A percentile compares a stretch with the other conserved stretches of the same genome.
phyloP scores from a whole-genome alignment of 441 rosid species.

The Pelargonium citronellum region DNA sequence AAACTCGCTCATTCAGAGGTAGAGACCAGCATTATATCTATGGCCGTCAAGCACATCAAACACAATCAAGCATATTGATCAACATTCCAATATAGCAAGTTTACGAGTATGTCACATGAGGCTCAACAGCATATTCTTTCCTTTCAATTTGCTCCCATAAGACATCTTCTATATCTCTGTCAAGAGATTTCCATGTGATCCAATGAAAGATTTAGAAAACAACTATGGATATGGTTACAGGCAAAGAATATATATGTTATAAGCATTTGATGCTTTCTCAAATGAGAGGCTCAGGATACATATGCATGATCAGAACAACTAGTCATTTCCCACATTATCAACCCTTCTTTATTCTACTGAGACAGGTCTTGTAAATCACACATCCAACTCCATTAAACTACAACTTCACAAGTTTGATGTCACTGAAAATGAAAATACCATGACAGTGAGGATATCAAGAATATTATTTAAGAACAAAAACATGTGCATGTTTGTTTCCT shows the following conservation, averaged over 20 bases:
- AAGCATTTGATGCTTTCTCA: background rate
- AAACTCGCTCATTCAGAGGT: too few relatives aligned
- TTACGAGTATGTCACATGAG: background rate
- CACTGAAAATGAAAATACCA: background rate
- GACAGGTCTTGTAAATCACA: background rate
- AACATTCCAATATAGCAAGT: too few relatives aligned
- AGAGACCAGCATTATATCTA: too few relatives aligned
- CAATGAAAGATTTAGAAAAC: background rate
- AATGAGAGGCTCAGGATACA: background rate
- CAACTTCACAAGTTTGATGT: background rate
- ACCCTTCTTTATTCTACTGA: background rate
- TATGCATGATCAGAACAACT: too few relatives aligned
- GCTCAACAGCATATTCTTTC: background rate
- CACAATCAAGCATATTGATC: too few relatives aligned
- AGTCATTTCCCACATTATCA: background rate
- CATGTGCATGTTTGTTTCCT: too few relatives aligned
- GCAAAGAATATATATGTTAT: background rate
- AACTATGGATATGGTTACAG: background rate
- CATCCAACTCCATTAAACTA: background rate
- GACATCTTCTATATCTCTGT: background rate
- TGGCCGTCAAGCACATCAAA: too few relatives aligned
- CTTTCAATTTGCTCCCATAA: background rate
- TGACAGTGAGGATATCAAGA: background rate
- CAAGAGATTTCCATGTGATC: background rate
- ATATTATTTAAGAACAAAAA: too few relatives aligned